These are phyloP conservation scores for Rhododendron mucronatum DNA, from an alignment of 148 eudicot genomes.

Conservation along the genomic window DNA sequence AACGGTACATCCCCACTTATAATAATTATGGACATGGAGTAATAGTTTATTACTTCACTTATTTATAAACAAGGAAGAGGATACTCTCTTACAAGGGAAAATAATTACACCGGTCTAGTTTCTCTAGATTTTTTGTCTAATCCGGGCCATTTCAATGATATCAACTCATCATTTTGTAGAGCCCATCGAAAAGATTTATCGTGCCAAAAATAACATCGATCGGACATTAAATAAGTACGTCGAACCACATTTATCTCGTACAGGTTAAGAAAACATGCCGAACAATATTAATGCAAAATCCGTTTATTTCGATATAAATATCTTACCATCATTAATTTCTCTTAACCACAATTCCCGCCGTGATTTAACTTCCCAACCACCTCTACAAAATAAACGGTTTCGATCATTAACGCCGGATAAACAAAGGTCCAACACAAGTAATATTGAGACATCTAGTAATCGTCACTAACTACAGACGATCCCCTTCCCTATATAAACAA, in stretches of 20 bases:
- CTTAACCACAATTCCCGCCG: fast-evolving
- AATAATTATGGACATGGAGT: not conserved
- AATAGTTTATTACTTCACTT: not conserved
- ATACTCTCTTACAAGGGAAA: not conserved
- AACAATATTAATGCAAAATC: not conserved
- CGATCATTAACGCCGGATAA: not conserved
- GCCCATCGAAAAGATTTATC: not conserved
- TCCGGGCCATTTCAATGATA: not conserved
- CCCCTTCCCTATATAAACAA: not conserved
- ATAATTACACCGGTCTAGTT: not conserved
- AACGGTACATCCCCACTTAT: not conserved
- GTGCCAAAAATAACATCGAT: not conserved
- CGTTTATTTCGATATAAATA: not conserved
- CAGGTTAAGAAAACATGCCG: not conserved
- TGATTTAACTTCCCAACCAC: not conserved
- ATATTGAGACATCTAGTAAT: not conserved
- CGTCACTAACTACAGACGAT: not conserved
- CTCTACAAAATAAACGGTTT: not conserved
- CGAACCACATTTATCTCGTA: not conserved
- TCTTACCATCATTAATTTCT: not conserved
- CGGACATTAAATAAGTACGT: not conserved
- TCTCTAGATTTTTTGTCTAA: not conserved
- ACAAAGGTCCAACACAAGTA: not conserved
- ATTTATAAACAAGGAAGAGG: not conserved
- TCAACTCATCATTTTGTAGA: not conserved